Conservation (phyloP, 306 rosid genomes). For the Prunus dulcis region DNA sequence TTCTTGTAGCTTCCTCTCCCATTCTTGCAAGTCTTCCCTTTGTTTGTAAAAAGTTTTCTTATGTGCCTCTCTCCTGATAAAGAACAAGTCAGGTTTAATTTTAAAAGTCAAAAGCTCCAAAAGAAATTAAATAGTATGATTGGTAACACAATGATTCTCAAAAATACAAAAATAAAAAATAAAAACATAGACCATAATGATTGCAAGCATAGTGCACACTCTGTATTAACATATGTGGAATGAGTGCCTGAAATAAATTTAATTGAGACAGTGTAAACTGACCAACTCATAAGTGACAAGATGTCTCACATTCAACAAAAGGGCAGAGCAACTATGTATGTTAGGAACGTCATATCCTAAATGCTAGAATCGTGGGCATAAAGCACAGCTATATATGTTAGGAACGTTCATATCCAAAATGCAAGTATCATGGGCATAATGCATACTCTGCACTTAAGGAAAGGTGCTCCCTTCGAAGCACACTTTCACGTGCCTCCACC, state of each 20-base stretch:
- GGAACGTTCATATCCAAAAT: background rate
- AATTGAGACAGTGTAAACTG: background rate
- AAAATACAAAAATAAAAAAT: background rate
- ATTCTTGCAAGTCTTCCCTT: constrained; percentile 68
- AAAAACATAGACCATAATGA: background rate
- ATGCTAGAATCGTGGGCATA: background rate
- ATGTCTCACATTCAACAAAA: background rate
- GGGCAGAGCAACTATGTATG: background rate
- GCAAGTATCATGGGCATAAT: background rate
- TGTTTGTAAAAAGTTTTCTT: constrained; percentile 55
- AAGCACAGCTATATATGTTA: too few relatives aligned
- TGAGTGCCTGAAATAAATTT: background rate
- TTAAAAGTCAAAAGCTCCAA: constrained; percentile 12
- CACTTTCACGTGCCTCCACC: constrained; percentile 66
- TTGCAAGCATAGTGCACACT: background rate
- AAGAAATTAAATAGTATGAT: background rate
- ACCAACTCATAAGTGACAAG: background rate
- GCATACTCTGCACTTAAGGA: constrained; percentile 70
- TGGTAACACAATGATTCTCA: background rate
- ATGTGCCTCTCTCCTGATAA: constrained; percentile 69
- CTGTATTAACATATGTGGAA: background rate
- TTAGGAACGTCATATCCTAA: background rate
- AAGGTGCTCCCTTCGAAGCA: constrained; percentile 62
- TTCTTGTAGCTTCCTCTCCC: constrained; percentile 73
- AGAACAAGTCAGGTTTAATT: constrained; percentile 1